These are phyloP conservation scores for Fusarium udum DNA, from an alignment of 2,329 filamentous ascomycete species.

Conservation along the genomic window DNA sequence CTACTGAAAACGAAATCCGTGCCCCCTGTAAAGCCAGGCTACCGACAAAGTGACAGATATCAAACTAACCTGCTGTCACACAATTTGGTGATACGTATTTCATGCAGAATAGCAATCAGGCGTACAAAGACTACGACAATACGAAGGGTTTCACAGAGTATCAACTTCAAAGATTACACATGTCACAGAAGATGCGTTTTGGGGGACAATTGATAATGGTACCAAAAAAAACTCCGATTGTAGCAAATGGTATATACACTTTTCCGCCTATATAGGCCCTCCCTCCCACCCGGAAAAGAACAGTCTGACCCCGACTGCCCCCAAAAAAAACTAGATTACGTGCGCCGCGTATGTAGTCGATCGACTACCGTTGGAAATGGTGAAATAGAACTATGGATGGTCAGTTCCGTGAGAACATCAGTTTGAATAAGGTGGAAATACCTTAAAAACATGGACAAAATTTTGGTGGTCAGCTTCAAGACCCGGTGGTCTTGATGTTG, in stretches of 20 bases:
- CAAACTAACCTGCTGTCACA: not conserved
- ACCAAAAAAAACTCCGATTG: constrained; percentile 3
- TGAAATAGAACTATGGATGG: not conserved
- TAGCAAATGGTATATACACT: not conserved
- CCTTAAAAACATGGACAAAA: not conserved
- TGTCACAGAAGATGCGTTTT: not conserved
- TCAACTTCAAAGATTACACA: not conserved
- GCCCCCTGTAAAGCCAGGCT: not conserved
- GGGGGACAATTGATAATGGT: not conserved
- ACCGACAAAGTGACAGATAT: not conserved
- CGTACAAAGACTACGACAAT: not conserved
- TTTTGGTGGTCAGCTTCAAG: not conserved
- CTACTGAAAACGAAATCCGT: not conserved
- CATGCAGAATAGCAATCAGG: not conserved
- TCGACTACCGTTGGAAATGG: not conserved
- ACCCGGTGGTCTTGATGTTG: not conserved
- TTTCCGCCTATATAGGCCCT: constrained; percentile 5
- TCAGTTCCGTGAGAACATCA: not conserved
- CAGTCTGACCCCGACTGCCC: not conserved
- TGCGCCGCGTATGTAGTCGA: not conserved
- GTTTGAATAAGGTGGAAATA: not conserved
- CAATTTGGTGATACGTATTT: not conserved
- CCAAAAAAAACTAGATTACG: not conserved
- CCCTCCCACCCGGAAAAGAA: not conserved
- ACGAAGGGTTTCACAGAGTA: not conserved